Conservation (phyloP, 2,329 filamentous ascomycete genomes). For the Venturia oleaginea region DNA sequence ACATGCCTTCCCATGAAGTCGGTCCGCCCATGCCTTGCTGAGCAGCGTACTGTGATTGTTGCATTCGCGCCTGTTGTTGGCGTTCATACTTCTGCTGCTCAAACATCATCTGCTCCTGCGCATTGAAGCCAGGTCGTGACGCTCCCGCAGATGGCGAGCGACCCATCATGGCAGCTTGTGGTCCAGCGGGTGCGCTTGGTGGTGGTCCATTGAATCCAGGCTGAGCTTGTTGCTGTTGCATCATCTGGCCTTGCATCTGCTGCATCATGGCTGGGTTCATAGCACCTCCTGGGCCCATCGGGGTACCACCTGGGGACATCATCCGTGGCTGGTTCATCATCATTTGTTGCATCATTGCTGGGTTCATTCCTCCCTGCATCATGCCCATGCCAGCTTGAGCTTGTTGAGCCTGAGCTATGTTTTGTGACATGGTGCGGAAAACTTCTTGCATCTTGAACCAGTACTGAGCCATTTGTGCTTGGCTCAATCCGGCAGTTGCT, state of each 20-base stretch:
- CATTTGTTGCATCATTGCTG: slow-evolving; percentile 39
- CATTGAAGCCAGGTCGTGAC: slow-evolving; percentile 48
- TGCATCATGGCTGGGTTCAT: slow-evolving; percentile 69
- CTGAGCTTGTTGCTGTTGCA: slow-evolving; percentile 21
- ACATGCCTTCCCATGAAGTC: slow-evolving; percentile 97
- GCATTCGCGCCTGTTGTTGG: slow-evolving; percentile 50
- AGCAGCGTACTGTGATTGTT: slow-evolving; percentile 26
- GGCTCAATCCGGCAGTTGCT: slow-evolving; percentile 62
- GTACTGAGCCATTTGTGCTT: slow-evolving; percentile 96
- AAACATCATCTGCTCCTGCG: slow-evolving; percentile 64
- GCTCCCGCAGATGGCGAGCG: slow-evolving; percentile 20
- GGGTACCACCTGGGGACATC: slow-evolving; percentile 23
- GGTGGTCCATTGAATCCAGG: slow-evolving; percentile 30
- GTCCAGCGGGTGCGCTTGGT: slow-evolving; percentile 26
- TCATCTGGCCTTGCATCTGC: slow-evolving; percentile 29
- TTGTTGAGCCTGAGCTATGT: slow-evolving; percentile 49
- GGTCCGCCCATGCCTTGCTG: slow-evolving; percentile 42
- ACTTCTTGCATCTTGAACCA: slow-evolving; percentile 98
- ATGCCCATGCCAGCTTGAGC: slow-evolving; percentile 13
- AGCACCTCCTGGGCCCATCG: slow-evolving; percentile 20
- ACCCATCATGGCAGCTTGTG: slow-evolving; percentile 18
- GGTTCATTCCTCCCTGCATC: slow-evolving; percentile 50
- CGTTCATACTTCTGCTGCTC: slow-evolving; percentile 73
- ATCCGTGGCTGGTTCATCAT: slow-evolving; percentile 27
- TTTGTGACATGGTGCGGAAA: slow-evolving; percentile 88